Conservation (phyloP, 2,329 filamentous ascomycete species). For the Botrytis squamosa region DNA sequence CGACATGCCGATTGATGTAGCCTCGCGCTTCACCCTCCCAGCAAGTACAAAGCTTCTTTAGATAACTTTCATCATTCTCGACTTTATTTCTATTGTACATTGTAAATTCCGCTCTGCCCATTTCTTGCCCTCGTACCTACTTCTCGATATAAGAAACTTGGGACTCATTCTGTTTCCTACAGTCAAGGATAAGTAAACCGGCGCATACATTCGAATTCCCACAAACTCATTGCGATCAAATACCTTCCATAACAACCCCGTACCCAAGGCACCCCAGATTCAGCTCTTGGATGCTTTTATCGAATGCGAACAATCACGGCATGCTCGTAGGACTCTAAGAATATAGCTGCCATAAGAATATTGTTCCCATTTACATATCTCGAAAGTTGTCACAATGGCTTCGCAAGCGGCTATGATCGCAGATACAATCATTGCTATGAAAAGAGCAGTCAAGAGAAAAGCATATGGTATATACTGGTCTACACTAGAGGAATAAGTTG, state of each 20-base stretch:
- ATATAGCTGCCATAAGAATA: background rate
- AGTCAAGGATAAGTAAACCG: background rate
- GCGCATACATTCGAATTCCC: constrained; percentile 12
- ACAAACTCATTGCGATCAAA: constrained; percentile 11
- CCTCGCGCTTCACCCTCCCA: constrained; percentile 8
- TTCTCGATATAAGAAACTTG: background rate
- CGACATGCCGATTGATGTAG: constrained; percentile 19
- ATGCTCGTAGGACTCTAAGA: constrained; percentile 4
- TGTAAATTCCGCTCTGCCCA: background rate
- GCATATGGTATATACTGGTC: constrained; percentile 53
- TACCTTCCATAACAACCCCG: constrained; percentile 3
- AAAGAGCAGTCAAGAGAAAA: constrained; percentile 64
- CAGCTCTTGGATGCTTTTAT: constrained; percentile 3
- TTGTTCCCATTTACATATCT: background rate
- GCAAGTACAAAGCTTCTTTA: constrained; percentile 19
- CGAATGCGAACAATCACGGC: constrained; percentile 13
- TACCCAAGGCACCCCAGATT: constrained; percentile 13
- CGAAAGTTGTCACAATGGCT: constrained; percentile 44
- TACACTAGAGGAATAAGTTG: constrained; percentile 27
- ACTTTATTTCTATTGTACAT: constrained; percentile 10
- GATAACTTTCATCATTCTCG: constrained; percentile 21
- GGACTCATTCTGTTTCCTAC: background rate
- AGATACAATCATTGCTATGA: constrained; percentile 67
- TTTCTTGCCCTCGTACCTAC: background rate
- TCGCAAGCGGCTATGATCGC: constrained; percentile 62